A percentile compares a stretch with the other conserved stretches of the same genome.
phyloP scores from a whole-genome alignment of 768 basidiomycete species.

The Daedaleopsis nitida region DNA sequence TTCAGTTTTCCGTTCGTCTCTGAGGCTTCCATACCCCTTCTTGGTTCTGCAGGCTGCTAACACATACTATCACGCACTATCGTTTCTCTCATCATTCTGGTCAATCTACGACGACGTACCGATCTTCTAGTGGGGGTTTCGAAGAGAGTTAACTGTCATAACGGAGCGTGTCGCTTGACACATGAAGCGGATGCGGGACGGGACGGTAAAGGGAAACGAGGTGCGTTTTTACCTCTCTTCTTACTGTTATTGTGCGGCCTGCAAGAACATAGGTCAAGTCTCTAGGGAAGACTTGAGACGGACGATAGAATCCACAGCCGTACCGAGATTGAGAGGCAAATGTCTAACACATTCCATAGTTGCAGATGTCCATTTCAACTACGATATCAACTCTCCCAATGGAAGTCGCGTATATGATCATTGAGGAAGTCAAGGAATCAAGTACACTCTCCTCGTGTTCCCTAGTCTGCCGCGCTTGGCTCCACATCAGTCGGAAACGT shows the following conservation, averaged over 20 bases:
- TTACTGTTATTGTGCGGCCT: no score
- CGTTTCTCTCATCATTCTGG: not conserved
- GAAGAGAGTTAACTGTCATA: no score
- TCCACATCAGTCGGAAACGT: not conserved
- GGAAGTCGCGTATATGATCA: not conserved
- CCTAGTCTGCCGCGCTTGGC: not conserved
- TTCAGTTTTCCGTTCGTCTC: no score
- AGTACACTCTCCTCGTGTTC: not conserved
- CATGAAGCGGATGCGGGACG: no score
- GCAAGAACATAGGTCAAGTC: no score
- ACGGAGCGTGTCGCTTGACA: no score
- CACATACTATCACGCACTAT: not conserved
- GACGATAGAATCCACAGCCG: no score
- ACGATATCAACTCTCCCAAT: not conserved
- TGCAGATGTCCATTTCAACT: not conserved
- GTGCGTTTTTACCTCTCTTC: not conserved
- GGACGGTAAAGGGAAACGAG: not conserved
- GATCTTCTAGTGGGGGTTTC: no score
- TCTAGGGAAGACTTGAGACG: no score
- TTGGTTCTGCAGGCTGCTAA: not conserved
- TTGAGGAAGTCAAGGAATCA: not conserved
- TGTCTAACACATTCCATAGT: not conserved
- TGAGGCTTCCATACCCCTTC: no score
- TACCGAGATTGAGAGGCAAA: no score
- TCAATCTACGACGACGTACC: no score